phyloP scores from a whole-genome alignment of 768 basidiomycete species.

The Mycena indigotica region DNA sequence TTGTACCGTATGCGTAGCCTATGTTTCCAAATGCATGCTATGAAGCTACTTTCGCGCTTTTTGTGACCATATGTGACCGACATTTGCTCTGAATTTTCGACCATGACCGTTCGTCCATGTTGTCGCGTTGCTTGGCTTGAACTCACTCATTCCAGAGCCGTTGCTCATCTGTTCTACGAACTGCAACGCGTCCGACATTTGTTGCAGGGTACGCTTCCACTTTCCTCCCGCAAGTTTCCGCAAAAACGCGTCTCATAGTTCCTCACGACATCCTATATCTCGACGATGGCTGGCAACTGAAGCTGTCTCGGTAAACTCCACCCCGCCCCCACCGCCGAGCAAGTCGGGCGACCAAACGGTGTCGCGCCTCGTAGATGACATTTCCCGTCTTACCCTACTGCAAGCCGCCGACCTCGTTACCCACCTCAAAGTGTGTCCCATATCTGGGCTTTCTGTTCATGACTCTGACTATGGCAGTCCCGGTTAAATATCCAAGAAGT shows the following conservation, averaged over 20 bases:
- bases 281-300: conserved; percentile 64
- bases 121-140: not conserved
- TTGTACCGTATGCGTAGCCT: conserved; percentile 41
- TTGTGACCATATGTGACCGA: not conserved
- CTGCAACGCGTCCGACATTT: conserved; percentile 42
- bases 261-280: conserved; percentile 38
- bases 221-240: conserved; percentile 2
- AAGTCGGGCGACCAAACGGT: conserved; percentile 65
- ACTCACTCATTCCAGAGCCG: conserved; percentile 42
- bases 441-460: not conserved
- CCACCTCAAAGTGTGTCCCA: conserved; percentile 73
- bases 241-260: conserved; percentile 28
- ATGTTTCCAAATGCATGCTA: conserved; percentile 8
- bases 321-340: conserved; percentile 46
- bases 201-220: conserved; percentile 36
- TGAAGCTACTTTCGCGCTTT: too few species aligned
- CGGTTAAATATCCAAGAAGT: conserved; percentile 97
- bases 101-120: not conserved
- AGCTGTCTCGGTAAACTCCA: conserved; percentile 41
- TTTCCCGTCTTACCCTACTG: conserved; percentile 82
- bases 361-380: conserved; percentile 87
- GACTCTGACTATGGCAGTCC: conserved; percentile 53
- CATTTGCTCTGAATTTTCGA: not conserved
- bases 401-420: conserved; percentile 96
- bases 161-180: conserved; percentile 44